These are phyloP conservation scores for Ogataea pini DNA, from an alignment of 805 yeast genomes.

Conservation along the genomic window DNA sequence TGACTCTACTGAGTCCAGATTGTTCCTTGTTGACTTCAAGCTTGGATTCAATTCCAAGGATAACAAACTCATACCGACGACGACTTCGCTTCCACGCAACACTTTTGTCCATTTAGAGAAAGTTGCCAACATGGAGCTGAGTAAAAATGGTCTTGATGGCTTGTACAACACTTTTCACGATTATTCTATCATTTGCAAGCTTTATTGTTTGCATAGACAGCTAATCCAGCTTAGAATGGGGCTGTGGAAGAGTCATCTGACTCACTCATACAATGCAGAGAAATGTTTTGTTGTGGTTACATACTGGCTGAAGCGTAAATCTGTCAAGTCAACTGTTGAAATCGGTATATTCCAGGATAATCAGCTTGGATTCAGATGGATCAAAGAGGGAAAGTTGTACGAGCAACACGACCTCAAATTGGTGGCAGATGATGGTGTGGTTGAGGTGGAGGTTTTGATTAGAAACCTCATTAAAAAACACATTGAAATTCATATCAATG, in stretches of 20 bases:
- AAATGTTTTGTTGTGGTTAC: conserved; percentile 54
- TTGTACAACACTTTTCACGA: conserved; percentile 57
- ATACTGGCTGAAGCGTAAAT: conserved; percentile 63
- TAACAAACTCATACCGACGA: conserved; percentile 31
- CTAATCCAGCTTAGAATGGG: conserved; percentile 50
- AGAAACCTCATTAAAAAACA: conserved; percentile 43
- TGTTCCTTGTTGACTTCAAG: conserved; percentile 75
- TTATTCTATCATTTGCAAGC: conserved; percentile 64
- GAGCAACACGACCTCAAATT: conserved; percentile 32
- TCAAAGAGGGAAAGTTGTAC: conserved; percentile 47
- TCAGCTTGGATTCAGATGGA: conserved; percentile 61
- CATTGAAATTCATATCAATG: conserved; percentile 36
- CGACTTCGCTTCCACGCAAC: conserved; percentile 32
- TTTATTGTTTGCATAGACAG: conserved; percentile 60
- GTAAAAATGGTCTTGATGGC: conserved; percentile 46
- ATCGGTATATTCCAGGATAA: conserved; percentile 54
- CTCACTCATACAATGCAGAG: conserved; percentile 57
- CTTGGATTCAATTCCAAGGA: conserved; percentile 54
- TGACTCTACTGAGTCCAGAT: conserved; percentile 57
- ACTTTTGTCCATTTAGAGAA: conserved; percentile 50
- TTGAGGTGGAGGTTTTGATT: conserved; percentile 41
- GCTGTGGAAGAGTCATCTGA: conserved; percentile 60
- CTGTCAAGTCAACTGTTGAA: conserved; percentile 56
- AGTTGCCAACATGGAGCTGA: conserved; percentile 54
- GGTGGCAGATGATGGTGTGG: conserved; percentile 33